Base-by-base conservation (phyloP, 2,329 filamentous ascomycete species). In the Ilyonectria robusta region DNA sequence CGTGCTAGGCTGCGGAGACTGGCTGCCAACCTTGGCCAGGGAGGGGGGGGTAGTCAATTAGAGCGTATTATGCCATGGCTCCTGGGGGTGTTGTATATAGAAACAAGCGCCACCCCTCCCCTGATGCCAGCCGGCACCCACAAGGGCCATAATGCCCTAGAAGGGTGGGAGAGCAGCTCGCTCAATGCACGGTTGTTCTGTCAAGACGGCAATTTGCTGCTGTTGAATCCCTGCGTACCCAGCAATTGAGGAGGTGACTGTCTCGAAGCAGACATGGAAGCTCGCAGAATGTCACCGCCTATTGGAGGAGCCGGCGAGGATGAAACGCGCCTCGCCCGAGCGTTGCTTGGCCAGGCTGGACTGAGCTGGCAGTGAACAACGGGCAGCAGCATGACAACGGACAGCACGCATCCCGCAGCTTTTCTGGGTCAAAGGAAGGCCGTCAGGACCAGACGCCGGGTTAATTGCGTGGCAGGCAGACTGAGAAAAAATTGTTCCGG, bases 11-110 rank as follows among this genome's bases (percentile, higher is more conserved):
- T 76, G 67, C 72, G 70, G 75, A 75, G 73, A 75, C 72, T 82
- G 82, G 76, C 81, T 79, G 81, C 72, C 71, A 71, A 66, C 66
- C 67, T 65, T 66, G 56, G 66, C 68, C 67, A 73, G 74, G 70
- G 81, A 80, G 79, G 81, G 82, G 83, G 84, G 82, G 81, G 83
- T 82, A 84, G 84, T 87, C 87, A 87, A 87, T 86, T 87, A 85
- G 85, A 81, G 80, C 83, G 86, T 87, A 84, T 87, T 87, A 88
- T 87, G 85, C 84, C 83, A 85, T 85, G 81, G 81, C 76, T 78
- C 68, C 59, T 70, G 59, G 77, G 77, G 79, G 79, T 83, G 79
- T 83, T 81, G 80, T 82, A 85, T 86, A 84, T 86, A 85, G 84
- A 84, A 85, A 83, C 81, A 81, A 79, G 59, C 67, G 66, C 63